Base-by-base conservation (phyloP, 2,329 filamentous ascomycete genomes). In the Epichloe elymi region DNA sequence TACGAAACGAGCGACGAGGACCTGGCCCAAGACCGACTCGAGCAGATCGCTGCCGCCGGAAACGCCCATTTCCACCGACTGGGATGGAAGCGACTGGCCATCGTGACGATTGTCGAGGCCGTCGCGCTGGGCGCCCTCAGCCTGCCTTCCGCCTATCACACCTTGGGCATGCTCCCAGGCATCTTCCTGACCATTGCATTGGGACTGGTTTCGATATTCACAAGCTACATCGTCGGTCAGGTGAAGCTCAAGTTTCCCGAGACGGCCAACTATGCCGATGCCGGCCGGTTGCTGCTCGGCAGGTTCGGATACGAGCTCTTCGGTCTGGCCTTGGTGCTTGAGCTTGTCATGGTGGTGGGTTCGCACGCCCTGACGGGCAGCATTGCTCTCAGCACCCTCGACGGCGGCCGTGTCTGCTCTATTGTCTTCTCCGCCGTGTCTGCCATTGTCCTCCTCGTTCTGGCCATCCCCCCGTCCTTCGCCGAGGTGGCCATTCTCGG, bases 251-350 rank as follows among this genome's bases (percentile, higher is more conserved):
- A 66, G 53, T 69, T 63, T 58, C 79, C 80, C 2, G 66, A 76
- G 17, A 70, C 84, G 41, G 74, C 76, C 42, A 80, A 79, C 59
- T 85, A 86, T 61, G 80, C 82, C 20, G 84, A 88, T 58, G 83
- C 80, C 14, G 83, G 81, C 2, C 69, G 74, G 42, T 69, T 86
- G 46, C 69, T 87, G 47, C 71, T 73, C 52, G 85, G 85, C 7
- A 68, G 66, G 17, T 68, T 77, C 39, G 82, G 80, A 1, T 76
- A 80, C 54, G 79, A 85, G 61, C 56, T 87, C 33, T 68, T 85
- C 43, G 81, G 80, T 23, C 77, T 82, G 57, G 66, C 74, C 15
- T 61, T 84, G n/a, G 77, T 83, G 62, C 68, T 85, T 17, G 79
- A 86, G 64, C 70, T 87, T 15, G 64, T 83, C 41, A 83, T 85